Evolutionary conservation across 2,329 filamentous ascomycete species (phyloP), one percentile per base, ranked within the genome.

Genomic region (Botrytis tulipae): DNA sequence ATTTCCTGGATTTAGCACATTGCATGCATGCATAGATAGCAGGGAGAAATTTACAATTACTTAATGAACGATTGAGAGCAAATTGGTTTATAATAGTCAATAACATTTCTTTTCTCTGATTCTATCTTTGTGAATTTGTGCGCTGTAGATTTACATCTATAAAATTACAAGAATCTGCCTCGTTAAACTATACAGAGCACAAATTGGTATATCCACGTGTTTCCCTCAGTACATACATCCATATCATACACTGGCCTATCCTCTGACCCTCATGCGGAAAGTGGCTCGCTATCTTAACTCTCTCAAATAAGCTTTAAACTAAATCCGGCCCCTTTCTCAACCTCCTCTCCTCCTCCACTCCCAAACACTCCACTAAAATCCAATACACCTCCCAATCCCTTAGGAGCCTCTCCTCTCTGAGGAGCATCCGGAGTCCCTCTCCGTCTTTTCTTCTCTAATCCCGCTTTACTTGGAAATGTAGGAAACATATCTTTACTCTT

Each of bases 401-500:
- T 85, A 3, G 73, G 73, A 25, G 72, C 88, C 69, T 92, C 90
- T 0, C 94, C 95, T 46, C 95, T 86, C 57, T 88, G 89, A 0
- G 96, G 96, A 10, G 96, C 96, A 82, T 94, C 91, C 1, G 96
- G 96, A 76, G 91, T 95, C 74, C 90, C 89, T 74, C 88, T 86
- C 54, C 89, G 86, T 76, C 93, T 86, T 78, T 94, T 86, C 80
- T 91, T 92, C 85, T 99, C 96, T 85, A 96, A 92, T 1, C 94
- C 94, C 0, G 96, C 96, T 82, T 97, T 98, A 78, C 93, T 96
- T 0, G 96, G 96, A 81, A 98, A 99, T 0, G 96, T 98, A 3
- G 96, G 96, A 81, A 99, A 98, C 91, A 99, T 92, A 78, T 92
- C 92, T 81, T 93, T 92, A 12, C 92, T 90, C 84, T 98, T 98